A percentile compares a stretch with the other conserved stretches of the same genome.
Conservation (phyloP, 345 rosid species). For the Linum lewisii region DNA sequence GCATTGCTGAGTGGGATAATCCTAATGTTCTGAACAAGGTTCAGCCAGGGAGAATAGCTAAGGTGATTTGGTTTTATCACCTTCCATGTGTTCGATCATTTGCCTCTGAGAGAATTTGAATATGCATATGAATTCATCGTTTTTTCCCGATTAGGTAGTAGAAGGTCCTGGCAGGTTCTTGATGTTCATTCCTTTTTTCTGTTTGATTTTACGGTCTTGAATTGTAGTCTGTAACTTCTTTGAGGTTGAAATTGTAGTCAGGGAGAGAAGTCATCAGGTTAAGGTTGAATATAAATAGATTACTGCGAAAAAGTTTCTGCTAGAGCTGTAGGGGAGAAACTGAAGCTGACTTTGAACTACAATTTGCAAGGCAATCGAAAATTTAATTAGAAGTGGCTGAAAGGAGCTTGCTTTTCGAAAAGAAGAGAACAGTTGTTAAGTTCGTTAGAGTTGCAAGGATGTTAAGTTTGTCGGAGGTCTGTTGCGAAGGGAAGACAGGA, state of each 20-base stretch:
- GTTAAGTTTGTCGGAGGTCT: no score
- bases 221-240: not conserved
- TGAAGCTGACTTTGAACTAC: no score
- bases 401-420: no score
- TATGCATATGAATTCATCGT: no score
- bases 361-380: no score
- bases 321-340: no score
- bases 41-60: slow-evolving; percentile 25
- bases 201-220: not conserved
- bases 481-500: no score
- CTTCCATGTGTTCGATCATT: not conserved
- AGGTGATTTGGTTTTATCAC: slow-evolving; percentile 12
- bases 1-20: slow-evolving; percentile 26
- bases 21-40: slow-evolving; percentile 24
- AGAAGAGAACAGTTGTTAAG: no score
- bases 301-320: no score
- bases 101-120: not conserved
- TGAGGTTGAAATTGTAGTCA: slow-evolving; percentile 4
- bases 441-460: no score
- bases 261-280: slow-evolving; percentile 26
- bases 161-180: slow-evolving; percentile 21
- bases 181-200: not conserved
- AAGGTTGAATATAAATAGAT: no score
- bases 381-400: no score
- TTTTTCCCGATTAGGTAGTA: slow-evolving; percentile 14